Evolutionary conservation across 805 yeast genomes (phyloP), one percentile per base, ranked within the genome.

Genomic region (Saturnispora quitensis): DNA sequence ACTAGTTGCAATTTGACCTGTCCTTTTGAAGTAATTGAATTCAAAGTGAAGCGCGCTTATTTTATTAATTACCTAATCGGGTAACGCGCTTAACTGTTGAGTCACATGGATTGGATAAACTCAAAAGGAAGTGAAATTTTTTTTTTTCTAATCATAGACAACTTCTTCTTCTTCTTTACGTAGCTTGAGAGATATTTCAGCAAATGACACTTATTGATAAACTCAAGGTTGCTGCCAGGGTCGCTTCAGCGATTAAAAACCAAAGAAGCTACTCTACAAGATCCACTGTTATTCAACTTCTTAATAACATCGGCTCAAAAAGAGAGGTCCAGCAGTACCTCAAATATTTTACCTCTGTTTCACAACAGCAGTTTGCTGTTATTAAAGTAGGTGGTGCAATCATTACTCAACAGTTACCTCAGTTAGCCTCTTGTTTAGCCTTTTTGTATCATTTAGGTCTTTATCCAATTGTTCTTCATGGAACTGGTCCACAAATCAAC

Each of bases 301-400:
- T 93, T 66, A 93, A 91, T 74, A 93, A 90, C 69, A 93, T 93
- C 59, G 97, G 98, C 25, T 89, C 97, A 46, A 95, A 93, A 67
- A 80, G 98, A 57, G 99, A 93, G 71, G 99, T 93, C 43, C 99
- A 93, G 68, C 99, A 93, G 69, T 93, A 93, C 69, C 78, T 93
- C 63, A 90, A 89, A 68, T 91, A 91, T 69, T 93, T 93, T 75
- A 90, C 98, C 1, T 89, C 97, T 33, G 98, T 93, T 17, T 84
- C 89, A 5, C 90, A 89, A 60, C 98, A 93, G 67, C 97, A 93
- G 64, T 93, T 93, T 63, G 99, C 99, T 3, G 97, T 93, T 43
- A 93, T 93, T 70, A 93, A 93, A 68, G 99, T 93, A 43, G 99
- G 99, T 40, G 99, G 99, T 57, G 99, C 99, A 38, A 91, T 93